These are phyloP conservation scores for Amanita pallidorosea DNA, from an alignment of 768 basidiomycete species.

Conservation along the genomic window DNA sequence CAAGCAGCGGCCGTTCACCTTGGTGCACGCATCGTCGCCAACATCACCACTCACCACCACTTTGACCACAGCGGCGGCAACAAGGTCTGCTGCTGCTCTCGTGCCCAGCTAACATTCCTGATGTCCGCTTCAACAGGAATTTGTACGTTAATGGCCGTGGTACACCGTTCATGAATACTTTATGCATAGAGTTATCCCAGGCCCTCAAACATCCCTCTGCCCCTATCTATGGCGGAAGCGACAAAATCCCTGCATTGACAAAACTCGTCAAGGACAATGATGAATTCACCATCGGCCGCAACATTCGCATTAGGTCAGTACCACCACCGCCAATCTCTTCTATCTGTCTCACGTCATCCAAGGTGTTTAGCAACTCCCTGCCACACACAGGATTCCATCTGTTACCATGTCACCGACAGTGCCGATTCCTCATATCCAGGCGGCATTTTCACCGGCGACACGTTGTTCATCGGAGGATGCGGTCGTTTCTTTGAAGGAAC, in stretches of 20 bases:
- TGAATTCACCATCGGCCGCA: slow-evolving; percentile 62
- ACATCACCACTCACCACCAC: slow-evolving; percentile 90
- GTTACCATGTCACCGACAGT: slow-evolving; percentile 63
- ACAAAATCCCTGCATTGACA: slow-evolving; percentile 54
- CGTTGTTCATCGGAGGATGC: slow-evolving; percentile 80
- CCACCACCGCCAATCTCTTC: slow-evolving; percentile 5
- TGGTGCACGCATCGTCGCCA: slow-evolving; percentile 57
- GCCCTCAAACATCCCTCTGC: slow-evolving; percentile 22
- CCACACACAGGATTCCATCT: slow-evolving; percentile 96
- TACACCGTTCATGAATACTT: not conserved
- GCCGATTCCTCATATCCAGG: slow-evolving; percentile 42
- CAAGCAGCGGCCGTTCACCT: slow-evolving; percentile 47
- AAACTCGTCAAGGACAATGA: slow-evolving; percentile 73
- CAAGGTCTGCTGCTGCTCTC: slow-evolving; percentile 31
- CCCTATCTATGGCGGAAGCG: slow-evolving; percentile 75
- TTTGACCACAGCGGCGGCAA: slow-evolving; percentile 86
- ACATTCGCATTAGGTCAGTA: slow-evolving; percentile 47
- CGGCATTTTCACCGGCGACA: slow-evolving; percentile 91
- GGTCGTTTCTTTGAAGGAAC: slow-evolving; percentile 93
- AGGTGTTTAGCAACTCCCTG: slow-evolving; percentile 81
- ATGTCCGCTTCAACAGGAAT: slow-evolving; percentile 23
- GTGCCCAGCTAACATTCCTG: not conserved
- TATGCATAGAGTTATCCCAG: not conserved
- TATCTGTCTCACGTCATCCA: slow-evolving; percentile 14
- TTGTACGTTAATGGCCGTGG: slow-evolving; percentile 28